These are phyloP conservation scores for Geranium incanum DNA, from an alignment of 441 rosid species.

Conservation along the genomic window DNA sequence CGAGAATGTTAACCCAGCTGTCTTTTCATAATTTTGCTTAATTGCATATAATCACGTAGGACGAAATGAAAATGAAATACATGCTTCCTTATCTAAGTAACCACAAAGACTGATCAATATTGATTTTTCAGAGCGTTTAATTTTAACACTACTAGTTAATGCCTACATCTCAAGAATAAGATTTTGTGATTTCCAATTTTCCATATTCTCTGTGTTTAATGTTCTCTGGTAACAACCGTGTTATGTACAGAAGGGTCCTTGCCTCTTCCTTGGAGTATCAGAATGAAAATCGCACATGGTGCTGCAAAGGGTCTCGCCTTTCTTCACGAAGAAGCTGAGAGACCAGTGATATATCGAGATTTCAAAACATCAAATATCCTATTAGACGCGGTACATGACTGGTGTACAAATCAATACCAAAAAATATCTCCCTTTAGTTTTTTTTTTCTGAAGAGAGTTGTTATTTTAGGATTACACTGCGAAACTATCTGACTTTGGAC, in stretches of 20 bases:
- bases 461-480: conserved; percentile 56
- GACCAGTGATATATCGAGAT: conserved; percentile 64
- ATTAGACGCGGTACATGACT: conserved; percentile 47
- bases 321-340: conserved; percentile 71
- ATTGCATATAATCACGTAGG: no score
- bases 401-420: not conserved
- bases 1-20: no score
- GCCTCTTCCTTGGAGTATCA: conserved; percentile 53
- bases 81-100: no score
- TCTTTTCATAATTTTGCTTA: no score
- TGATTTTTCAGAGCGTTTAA: no score
- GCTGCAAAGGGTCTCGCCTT: conserved; percentile 60
- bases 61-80: no score
- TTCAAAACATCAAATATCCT: conserved; percentile 63
- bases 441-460: not conserved
- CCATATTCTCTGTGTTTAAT: conserved; percentile 16
- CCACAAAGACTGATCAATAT: no score
- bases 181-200: no score
- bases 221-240: conserved; percentile 31
- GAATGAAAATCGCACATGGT: conserved; percentile 6
- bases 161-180: no score
- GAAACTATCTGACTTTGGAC: conserved; percentile 64
- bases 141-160: no score
- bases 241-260: conserved; percentile 52
- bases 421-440: not conserved